Evolutionary conservation across 176 grass and related monocot species (phyloP).

Genomic region (Rhipidocladum racemiflorum): DNA sequence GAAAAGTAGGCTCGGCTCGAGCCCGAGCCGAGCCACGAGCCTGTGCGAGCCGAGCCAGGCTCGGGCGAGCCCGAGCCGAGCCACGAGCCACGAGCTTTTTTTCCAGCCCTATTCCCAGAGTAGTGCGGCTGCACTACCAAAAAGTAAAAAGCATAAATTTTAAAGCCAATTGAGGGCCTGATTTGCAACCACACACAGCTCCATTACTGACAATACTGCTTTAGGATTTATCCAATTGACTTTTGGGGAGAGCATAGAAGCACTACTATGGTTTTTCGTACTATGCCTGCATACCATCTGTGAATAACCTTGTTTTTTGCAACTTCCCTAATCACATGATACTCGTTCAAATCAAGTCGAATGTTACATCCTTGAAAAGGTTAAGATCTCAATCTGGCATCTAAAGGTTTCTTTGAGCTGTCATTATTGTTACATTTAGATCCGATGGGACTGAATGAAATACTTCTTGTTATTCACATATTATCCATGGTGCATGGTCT

Average conservation of each 20-base stretch:
- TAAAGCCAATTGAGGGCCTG: background rate
- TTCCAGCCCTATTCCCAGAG: too few species aligned
- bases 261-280: background rate
- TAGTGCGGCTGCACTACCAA: background rate
- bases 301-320: background rate
- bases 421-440: background rate
- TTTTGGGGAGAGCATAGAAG: background rate
- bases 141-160: background rate
- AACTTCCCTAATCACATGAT: background rate
- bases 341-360: background rate
- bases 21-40: too few species aligned
- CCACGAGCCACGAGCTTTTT: too few species aligned
- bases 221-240: background rate
- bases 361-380: background rate
- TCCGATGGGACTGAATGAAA: background rate
- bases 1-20: too few species aligned
- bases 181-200: background rate
- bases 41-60: too few species aligned
- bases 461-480: background rate
- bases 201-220: background rate
- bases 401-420: background rate
- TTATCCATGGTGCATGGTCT: background rate
- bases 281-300: background rate
- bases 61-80: too few species aligned
- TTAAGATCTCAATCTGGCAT: background rate